Percentiles rank a stretch among this genome's conserved stretches.
Evolutionary conservation across 1,284 basidiomycete species (phyloP).

Genomic region (Waitea zeae): DNA sequence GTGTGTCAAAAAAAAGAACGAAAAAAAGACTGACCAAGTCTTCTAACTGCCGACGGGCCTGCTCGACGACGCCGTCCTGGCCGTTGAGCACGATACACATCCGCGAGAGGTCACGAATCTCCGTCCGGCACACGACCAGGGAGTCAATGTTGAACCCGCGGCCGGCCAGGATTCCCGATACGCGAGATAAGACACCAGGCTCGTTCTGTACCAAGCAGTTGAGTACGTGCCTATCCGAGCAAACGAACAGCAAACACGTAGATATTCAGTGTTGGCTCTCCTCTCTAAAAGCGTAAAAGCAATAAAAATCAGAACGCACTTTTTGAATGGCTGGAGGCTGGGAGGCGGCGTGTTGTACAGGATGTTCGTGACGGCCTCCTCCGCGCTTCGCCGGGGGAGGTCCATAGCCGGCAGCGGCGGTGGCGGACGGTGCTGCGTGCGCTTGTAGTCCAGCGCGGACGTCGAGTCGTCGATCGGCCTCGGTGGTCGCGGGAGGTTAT

Average conservation of each 20-base stretch:
- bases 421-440: constrained; percentile 45
- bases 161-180: constrained; percentile 93
- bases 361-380: constrained; percentile 92
- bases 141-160: constrained; percentile 99
- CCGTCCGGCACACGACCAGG: constrained; percentile 94
- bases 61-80: constrained; percentile 96
- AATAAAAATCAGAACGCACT: constrained; percentile 26
- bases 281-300: constrained; percentile 1
- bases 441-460: constrained; percentile 91
- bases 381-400: constrained; percentile 61
- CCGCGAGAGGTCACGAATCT: constrained; percentile 90
- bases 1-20: neutral
- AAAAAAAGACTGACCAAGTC: constrained; percentile 53
- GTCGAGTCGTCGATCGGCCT: constrained; percentile 78
- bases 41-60: constrained; percentile 85
- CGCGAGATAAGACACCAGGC: constrained; percentile 94
- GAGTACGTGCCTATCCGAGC: constrained; percentile 61
- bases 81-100: constrained; percentile 98
- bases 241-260: neutral
- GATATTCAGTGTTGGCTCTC: too few relatives aligned
- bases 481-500: constrained; percentile 35
- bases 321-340: constrained; percentile 86
- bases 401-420: constrained; percentile 68
- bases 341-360: constrained; percentile 93
- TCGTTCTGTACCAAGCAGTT: constrained; percentile 99